Conservation (phyloP, 1,284 basidiomycete genomes). For the Fomitopsis pinicola region DNA sequence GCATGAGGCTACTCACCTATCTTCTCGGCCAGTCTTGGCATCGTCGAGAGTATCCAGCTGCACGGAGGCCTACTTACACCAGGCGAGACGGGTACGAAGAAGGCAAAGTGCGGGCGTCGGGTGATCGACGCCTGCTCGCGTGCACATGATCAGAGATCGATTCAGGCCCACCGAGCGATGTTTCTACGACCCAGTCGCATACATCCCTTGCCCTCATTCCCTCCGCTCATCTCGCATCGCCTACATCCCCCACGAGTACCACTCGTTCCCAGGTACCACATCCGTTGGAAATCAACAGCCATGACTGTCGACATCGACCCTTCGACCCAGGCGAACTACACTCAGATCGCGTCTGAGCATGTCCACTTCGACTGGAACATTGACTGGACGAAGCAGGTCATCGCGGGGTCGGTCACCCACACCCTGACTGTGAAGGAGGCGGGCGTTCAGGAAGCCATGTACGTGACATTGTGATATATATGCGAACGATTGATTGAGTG, state of each 20-base stretch:
- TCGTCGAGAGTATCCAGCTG: background rate
- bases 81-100: background rate
- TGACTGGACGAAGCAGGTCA: slow-evolving; percentile 67
- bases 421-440: slow-evolving; percentile 55
- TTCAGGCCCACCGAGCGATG: background rate
- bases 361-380: slow-evolving; percentile 80
- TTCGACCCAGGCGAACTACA: slow-evolving; percentile 80
- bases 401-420: slow-evolving; percentile 76
- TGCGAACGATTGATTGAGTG: background rate
- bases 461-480: background rate
- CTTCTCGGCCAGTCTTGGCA: slow-evolving; percentile 20
- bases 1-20: slow-evolving; percentile 23
- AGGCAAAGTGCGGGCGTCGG: background rate
- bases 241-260: background rate
- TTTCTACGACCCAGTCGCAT: background rate
- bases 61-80: background rate
- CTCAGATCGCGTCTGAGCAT: slow-evolving; percentile 62
- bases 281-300: background rate
- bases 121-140: background rate
- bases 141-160: background rate
- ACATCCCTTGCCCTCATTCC: background rate
- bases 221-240: background rate
- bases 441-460: slow-evolving; percentile 66
- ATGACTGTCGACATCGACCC: slow-evolving; percentile 44
- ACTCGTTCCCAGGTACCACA: background rate